Evolutionary conservation across 1,139 yeast species (phyloP), one percentile per base, ranked within the genome.

Genomic region (Hyphopichia khmerensis): DNA sequence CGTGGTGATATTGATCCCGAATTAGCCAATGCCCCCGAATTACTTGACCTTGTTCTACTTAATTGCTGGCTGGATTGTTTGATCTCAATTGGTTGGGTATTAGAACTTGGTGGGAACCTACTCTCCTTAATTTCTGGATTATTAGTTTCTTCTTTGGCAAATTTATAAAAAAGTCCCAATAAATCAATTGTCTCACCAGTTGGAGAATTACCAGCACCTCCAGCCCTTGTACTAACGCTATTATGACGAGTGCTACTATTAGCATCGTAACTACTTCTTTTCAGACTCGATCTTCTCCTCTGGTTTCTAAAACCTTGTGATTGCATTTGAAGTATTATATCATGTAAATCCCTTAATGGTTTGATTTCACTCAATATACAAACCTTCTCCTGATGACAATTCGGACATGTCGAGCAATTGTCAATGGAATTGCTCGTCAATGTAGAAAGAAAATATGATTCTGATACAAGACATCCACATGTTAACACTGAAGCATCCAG

Each of bases 391-490:
- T 55, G 41, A 2, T 57, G 56, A 52, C 91, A 84, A 3, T 64
- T 57, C 2, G 85, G 84, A 51, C 91, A 84, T 2, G 46, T 46
- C 14, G 43, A 46, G 17, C 50, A 52, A 40, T 35, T 57, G 33
- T 51, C 34, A 9, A 14, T 34, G 3, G 33, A 26, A 16, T 27
- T 34, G 18, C 38, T 44, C n/a, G 60, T 57, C 46, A 60, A 26
- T 7, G 36, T 35, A 3, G 44, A 40, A 15, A 33, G 29, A 48
- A 71, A 72, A 18, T 44, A 62, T 1, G 62, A 49, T 50, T 83
- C 85, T 1, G 91, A 82, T 0, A 83, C 70, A 10, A 86, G 60
- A 60, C 95, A 87, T 0, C 95, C 93, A 62, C 95, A 87, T 0
- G 82, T 63, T 16, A 86, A 63, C 17, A 82, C 74, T 1, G 80